A percentile compares a stretch with the other conserved stretches of the same genome.
phyloP scores from a whole-genome alignment of 2,329 filamentous ascomycete genomes.

The Epichloe baconii region DNA sequence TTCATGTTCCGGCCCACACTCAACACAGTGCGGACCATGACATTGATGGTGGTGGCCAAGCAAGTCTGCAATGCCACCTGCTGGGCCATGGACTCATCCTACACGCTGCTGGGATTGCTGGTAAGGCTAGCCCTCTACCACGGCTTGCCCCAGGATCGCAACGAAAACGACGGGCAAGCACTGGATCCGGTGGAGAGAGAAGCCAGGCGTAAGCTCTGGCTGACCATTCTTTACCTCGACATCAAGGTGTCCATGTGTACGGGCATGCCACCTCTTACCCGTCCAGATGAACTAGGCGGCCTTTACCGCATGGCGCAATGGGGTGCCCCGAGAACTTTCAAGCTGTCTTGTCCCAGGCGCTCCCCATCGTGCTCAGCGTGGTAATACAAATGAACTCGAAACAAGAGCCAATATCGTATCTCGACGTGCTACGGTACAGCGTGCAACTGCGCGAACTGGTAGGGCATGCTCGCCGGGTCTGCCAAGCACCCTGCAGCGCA shows the following conservation, averaged over 20 bases:
- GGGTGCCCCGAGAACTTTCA: constrained; percentile 18
- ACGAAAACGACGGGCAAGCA: constrained; percentile 12
- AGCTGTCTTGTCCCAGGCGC: constrained; percentile 18
- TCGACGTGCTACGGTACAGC: constrained; percentile 21
- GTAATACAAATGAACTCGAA: constrained; percentile 21
- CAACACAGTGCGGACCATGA: constrained; percentile 17
- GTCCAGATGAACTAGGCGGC: constrained; percentile 18
- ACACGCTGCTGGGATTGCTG: constrained; percentile 21
- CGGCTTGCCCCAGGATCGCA: constrained; percentile 20
- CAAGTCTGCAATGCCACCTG: constrained; percentile 24
- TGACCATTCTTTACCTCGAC: constrained; percentile 24
- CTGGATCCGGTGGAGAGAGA: constrained; percentile 15
- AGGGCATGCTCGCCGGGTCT: constrained; percentile 17
- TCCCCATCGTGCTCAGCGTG: constrained; percentile 19
- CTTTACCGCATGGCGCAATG: constrained; percentile 15
- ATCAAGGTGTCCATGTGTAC: constrained; percentile 22
- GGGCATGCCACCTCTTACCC: constrained; percentile 22
- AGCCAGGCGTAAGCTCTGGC: constrained; percentile 19
- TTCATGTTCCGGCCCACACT: constrained; percentile 25
- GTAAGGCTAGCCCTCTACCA: constrained; percentile 22
- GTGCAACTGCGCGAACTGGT: constrained; percentile 20
- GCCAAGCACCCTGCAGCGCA: constrained; percentile 18
- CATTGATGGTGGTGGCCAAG: constrained; percentile 23
- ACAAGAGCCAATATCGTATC: constrained; percentile 18
- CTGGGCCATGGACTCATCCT: constrained; percentile 24